These are phyloP conservation scores for Populus davidiana DNA, from an alignment of 345 rosid species.

Conservation along the genomic window DNA sequence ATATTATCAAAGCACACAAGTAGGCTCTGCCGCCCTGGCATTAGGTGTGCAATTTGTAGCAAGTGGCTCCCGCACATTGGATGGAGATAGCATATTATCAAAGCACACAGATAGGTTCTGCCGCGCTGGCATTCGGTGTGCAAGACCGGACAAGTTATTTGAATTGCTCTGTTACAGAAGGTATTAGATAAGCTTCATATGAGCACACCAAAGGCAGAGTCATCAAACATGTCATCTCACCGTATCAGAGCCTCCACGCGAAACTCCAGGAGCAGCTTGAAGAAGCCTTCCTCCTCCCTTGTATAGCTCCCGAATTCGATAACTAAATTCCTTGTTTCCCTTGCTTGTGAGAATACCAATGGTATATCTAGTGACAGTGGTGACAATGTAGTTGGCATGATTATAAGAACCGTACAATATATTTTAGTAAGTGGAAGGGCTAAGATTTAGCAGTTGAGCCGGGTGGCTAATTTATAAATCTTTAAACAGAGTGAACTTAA, in stretches of 20 bases:
- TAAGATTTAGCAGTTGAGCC: too few relatives aligned
- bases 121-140: background rate
- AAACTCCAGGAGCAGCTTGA: background rate
- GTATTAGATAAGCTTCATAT: background rate
- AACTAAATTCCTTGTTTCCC: background rate
- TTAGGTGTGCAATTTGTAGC: background rate
- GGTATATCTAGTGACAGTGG: too few relatives aligned
- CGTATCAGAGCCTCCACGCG: background rate
- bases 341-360: too few relatives aligned
- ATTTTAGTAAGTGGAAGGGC: too few relatives aligned
- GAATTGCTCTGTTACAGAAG: background rate
- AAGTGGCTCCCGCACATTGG: background rate
- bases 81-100: background rate
- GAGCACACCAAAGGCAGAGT: background rate
- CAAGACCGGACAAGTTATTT: background rate
- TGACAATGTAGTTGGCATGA: too few relatives aligned
- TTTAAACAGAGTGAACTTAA: too few relatives aligned
- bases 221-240: background rate
- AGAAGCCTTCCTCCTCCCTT: conserved; percentile 1
- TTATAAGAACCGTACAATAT: too few relatives aligned
- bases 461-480: too few relatives aligned
- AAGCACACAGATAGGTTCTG: background rate
- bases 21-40: background rate
- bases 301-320: conserved; percentile 14
- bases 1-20: background rate